Evolutionary conservation across 2,329 filamentous ascomycete species (phyloP).

Genomic region (Fusarium begoniae): DNA sequence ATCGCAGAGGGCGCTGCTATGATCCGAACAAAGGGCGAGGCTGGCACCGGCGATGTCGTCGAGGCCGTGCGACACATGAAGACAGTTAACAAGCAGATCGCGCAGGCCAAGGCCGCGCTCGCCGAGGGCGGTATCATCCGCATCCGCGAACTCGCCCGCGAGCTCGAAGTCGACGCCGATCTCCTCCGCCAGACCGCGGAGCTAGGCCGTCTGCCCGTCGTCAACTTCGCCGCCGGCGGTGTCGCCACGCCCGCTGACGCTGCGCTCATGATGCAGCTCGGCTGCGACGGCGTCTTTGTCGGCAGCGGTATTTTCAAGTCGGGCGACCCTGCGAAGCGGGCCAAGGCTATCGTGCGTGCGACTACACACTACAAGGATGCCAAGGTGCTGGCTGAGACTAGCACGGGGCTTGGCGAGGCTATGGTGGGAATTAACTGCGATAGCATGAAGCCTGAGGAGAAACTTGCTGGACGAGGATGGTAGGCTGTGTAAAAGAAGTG

Average conservation of each 20-base stretch:
- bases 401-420: constrained; percentile 90
- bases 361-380: constrained; percentile 90
- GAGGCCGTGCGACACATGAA: constrained; percentile 98
- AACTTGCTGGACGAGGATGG: constrained; percentile 87
- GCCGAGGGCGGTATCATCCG: constrained; percentile 59
- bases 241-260: constrained; percentile 99
- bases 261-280: constrained; percentile 97
- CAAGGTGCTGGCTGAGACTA: constrained; percentile 86
- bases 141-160: constrained; percentile 78
- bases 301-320: constrained; percentile 98
- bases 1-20: constrained; percentile 96
- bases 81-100: constrained; percentile 85
- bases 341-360: constrained; percentile 93
- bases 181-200: constrained; percentile 88
- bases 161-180: constrained; percentile 80
- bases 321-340: constrained; percentile 87
- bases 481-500: constrained; percentile 51
- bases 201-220: constrained; percentile 88
- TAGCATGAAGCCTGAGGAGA: constrained; percentile 79
- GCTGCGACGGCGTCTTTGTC: constrained; percentile 97
- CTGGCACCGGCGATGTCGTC: constrained; percentile 95
- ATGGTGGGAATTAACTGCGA: constrained; percentile 96
- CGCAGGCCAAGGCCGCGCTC: constrained; percentile 80
- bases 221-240: constrained; percentile 98
- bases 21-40: constrained; percentile 99